phyloP scores from a whole-genome alignment of 1,284 basidiomycete species.

The Dichomitus squalens region DNA sequence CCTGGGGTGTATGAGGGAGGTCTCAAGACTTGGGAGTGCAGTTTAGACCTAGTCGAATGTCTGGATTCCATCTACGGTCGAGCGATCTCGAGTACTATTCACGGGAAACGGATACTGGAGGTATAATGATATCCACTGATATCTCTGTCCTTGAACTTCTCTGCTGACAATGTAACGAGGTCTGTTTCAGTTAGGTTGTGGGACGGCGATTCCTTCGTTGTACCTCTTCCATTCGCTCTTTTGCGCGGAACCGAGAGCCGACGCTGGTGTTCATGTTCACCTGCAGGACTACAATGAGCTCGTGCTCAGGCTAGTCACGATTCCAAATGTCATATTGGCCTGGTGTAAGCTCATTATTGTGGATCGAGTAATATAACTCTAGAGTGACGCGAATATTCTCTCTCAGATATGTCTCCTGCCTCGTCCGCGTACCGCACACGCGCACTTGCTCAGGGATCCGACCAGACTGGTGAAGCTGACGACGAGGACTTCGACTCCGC shows the following conservation, averaged over 20 bases:
- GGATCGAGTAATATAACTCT: background rate
- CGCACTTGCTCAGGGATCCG: background rate
- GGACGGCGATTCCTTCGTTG: constrained; percentile 85
- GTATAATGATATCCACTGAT: constrained; percentile 40
- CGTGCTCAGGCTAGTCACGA: constrained; percentile 82
- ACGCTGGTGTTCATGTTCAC: constrained; percentile 69
- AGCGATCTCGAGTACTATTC: constrained; percentile 19
- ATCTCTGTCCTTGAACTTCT: background rate
- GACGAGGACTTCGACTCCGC: constrained; percentile 32
- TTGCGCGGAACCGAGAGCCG: constrained; percentile 29
- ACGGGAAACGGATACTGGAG: constrained; percentile 63
- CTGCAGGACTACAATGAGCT: constrained; percentile 93
- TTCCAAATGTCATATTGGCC: constrained; percentile 87
- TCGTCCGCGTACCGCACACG: constrained; percentile 4
- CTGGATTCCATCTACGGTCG: constrained; percentile 40
- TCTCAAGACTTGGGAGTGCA: constrained; percentile 97
- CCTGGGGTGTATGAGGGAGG: constrained; percentile 96
- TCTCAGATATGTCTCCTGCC: constrained; percentile 13
- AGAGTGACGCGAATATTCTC: constrained; percentile 35
- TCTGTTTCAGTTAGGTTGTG: constrained; percentile 79
- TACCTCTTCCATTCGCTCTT: constrained; percentile 74
- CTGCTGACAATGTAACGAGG: background rate
- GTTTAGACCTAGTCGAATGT: constrained; percentile 80
- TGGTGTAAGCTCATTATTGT: constrained; percentile 66
- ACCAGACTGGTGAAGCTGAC: constrained; percentile 6